Percentiles rank a stretch among this genome's conserved stretches.
These are phyloP conservation scores for Coemansia sp. DNA, from an alignment of 192 early-diverging fungal genomes.

Conservation along the genomic window DNA sequence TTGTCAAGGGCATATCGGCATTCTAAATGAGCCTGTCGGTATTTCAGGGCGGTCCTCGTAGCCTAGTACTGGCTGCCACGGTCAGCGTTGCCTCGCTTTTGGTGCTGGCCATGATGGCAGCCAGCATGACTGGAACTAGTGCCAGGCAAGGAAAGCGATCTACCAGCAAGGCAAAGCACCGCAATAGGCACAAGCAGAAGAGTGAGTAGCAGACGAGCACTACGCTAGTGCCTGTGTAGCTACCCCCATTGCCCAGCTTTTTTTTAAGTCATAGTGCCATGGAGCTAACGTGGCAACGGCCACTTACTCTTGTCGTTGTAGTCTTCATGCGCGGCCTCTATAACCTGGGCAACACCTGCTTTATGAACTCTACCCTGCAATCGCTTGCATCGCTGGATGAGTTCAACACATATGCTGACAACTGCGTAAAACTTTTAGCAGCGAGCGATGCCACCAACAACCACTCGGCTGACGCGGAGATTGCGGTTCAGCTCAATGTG, in stretches of 20 bases:
- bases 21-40: not conserved
- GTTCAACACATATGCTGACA: constrained; percentile 41
- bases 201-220: not conserved
- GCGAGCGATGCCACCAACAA: not conserved
- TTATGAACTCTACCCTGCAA: constrained; percentile 79
- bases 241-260: not conserved
- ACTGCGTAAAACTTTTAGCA: constrained; percentile 16
- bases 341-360: constrained; percentile 87
- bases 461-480: constrained; percentile 24
- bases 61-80: constrained; percentile 36
- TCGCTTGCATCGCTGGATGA: constrained; percentile 34
- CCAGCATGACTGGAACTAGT: constrained; percentile 4
- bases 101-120: constrained; percentile 25
- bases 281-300: not conserved
- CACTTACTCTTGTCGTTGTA: constrained; percentile 1
- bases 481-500: constrained; percentile 26
- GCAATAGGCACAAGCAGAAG: constrained; percentile 14
- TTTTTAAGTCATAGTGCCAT: not conserved
- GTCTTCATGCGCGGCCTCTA: constrained; percentile 66
- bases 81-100: constrained; percentile 38
- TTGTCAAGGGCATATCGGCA: not conserved
- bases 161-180: constrained; percentile 4
- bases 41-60: constrained; percentile 13
- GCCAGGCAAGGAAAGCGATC: not conserved
- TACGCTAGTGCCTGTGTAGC: not conserved